Percentiles rank a stretch among this genome's conserved stretches.
phyloP scores from a whole-genome alignment of 2,329 filamentous ascomycete species.

The Trichoderma breve region DNA sequence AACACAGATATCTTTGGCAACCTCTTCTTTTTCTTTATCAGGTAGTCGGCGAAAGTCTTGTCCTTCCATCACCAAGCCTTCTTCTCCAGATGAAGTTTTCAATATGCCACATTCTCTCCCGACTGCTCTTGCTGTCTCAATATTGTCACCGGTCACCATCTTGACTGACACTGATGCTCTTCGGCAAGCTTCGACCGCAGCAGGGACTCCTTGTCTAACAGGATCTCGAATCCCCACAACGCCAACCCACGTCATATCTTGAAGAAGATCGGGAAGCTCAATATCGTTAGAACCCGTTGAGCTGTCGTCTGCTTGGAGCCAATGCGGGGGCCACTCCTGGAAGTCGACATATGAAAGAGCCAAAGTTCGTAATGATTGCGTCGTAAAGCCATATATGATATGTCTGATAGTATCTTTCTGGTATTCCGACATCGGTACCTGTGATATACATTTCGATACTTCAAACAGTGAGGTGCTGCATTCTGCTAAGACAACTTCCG shows the following conservation, averaged over 20 bases:
- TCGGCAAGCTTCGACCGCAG: slow-evolving; percentile 60
- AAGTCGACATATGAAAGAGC: slow-evolving; percentile 72
- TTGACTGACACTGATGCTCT: slow-evolving; percentile 62
- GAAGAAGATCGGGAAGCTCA: background rate
- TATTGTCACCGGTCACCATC: slow-evolving; percentile 53
- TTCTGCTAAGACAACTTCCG: slow-evolving; percentile 50
- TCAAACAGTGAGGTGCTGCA: slow-evolving; percentile 29
- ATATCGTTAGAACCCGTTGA: slow-evolving; percentile 44
- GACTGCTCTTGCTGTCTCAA: slow-evolving; percentile 62
- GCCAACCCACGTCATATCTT: background rate
- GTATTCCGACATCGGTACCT: background rate
- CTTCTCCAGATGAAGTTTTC: slow-evolving; percentile 26
- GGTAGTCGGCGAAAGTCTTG: slow-evolving; percentile 58
- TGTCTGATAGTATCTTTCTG: background rate
- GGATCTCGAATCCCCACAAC: slow-evolving; percentile 60
- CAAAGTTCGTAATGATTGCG: slow-evolving; percentile 70
- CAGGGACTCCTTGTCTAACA: slow-evolving; percentile 56
- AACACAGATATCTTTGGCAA: slow-evolving; percentile 47
- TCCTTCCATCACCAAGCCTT: slow-evolving; percentile 64
- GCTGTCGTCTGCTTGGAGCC: slow-evolving; percentile 47
- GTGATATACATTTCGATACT: background rate
- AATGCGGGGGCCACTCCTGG: slow-evolving; percentile 65
- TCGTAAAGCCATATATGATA: slow-evolving; percentile 57
- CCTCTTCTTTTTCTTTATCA: slow-evolving; percentile 50
- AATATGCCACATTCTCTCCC: slow-evolving; percentile 64